Evolutionary conservation across 2,329 filamentous ascomycete genomes (phyloP), one percentile per base, ranked within the genome.

Genomic region (Diaporthe sp.): DNA sequence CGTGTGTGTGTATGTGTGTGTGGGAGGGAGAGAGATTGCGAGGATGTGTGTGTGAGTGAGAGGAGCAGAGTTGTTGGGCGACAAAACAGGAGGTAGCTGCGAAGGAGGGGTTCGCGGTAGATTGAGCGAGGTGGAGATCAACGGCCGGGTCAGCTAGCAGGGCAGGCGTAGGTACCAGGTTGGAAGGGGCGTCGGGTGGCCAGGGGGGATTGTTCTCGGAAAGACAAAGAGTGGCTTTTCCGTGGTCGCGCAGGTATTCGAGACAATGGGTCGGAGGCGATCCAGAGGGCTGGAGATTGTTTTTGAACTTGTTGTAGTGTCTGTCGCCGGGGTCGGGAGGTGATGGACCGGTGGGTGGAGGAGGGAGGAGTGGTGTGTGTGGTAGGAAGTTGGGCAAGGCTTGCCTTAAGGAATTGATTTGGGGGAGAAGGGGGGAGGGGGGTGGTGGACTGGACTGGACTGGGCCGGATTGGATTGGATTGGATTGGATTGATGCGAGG

Each of bases 381-480:
- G 34, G 62, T 70, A 46, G 37, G 31, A 67, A 25, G 51, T 67
- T 65, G 74, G 61, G 69, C 49, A 59, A 73, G 61, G 55, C 39
- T 72, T 59, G 70, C 70, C 58, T 72, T 72, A 53, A 68, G 62
- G 62, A 68, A 68, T 39, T 55, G 51, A 51, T 65, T 69, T 49
- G 55, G 70, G 61, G 61, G 61, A 37, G 46, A 46, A 31, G 57
- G 59, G 58, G 69, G 74, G 58, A 15, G 61, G 61, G 22, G 37
- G 19, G 44, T 39, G 13, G 37, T 62, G 59, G 39, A 65, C 25
- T 31, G n/a, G 39, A 31, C 39, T 49, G 39, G 59, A 31, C 28
- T 34, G 42, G 42, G 12, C 15, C 19, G 53, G 53, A 34, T 7
- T 34, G 42, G 61, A 49, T 12, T 67, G 61, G 61, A 49, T 9